Evolutionary conservation across 1,284 basidiomycete species (phyloP).

Genomic region (Leccinum laetum): DNA sequence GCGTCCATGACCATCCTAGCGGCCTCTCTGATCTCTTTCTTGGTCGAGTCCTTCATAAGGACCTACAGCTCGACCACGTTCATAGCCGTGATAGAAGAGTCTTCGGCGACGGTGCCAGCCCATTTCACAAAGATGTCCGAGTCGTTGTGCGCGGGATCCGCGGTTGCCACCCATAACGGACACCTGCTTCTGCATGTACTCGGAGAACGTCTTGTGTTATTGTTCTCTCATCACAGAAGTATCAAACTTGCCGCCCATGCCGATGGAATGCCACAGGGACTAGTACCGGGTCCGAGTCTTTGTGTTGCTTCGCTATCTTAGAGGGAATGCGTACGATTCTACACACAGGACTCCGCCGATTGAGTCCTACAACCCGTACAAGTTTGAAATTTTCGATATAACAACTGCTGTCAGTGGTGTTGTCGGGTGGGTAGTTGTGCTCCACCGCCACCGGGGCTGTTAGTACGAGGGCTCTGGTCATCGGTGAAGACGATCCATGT

Average conservation of each 20-base stretch:
- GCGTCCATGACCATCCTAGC: not conserved
- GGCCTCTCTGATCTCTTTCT: not conserved
- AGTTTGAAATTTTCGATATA: too few relatives aligned
- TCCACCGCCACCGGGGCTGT: slow-evolving; percentile 30
- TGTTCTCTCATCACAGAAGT: not conserved
- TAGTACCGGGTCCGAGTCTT: too few relatives aligned
- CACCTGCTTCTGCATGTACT: not conserved
- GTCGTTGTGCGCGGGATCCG: not conserved
- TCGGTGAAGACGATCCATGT: slow-evolving; percentile 34
- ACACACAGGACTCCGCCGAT: too few relatives aligned
- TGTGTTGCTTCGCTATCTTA: too few relatives aligned
- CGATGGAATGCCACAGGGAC: not conserved
- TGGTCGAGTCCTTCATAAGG: not conserved
- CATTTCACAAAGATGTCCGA: not conserved
- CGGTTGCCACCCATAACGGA: not conserved
- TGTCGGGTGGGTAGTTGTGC: slow-evolving; percentile 65
- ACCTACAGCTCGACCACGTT: not conserved
- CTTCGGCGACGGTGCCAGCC: not conserved
- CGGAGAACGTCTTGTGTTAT: not conserved
- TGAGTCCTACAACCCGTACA: too few relatives aligned
- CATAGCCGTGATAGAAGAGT: not conserved
- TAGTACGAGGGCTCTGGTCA: slow-evolving; percentile 21
- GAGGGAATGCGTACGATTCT: too few relatives aligned
- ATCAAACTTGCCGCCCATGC: not conserved
- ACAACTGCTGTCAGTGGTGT: slow-evolving; percentile 19